phyloP scores from a whole-genome alignment of 2,329 filamentous ascomycete genomes.

The Thelonectria olida region DNA sequence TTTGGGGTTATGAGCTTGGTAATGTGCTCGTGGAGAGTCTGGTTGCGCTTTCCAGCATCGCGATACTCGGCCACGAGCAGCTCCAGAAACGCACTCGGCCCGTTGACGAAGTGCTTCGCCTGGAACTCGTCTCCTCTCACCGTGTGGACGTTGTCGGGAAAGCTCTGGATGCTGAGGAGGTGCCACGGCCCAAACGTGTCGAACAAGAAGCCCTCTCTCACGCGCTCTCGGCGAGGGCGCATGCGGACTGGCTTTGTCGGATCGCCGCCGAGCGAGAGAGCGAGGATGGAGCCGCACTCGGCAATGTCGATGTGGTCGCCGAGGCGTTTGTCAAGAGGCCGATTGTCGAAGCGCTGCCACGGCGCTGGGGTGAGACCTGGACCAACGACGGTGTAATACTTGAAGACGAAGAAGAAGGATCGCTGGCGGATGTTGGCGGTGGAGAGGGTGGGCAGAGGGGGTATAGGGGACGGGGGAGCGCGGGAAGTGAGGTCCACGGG shows the following conservation, averaged over 20 bases:
- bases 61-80: slow-evolving; percentile 67
- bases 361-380: slow-evolving; percentile 64
- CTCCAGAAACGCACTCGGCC: slow-evolving; percentile 69
- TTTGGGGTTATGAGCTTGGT: slow-evolving; percentile 68
- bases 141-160: slow-evolving; percentile 66
- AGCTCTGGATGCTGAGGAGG: slow-evolving; percentile 66
- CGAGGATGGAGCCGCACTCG: slow-evolving; percentile 67
- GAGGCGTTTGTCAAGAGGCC: slow-evolving; percentile 48
- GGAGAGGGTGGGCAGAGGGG: slow-evolving; percentile 32
- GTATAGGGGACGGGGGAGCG: slow-evolving; percentile 4
- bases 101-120: slow-evolving; percentile 65
- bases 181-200: slow-evolving; percentile 70
- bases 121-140: slow-evolving; percentile 64
- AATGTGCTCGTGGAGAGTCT: slow-evolving; percentile 65
- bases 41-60: slow-evolving; percentile 67
- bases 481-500: slow-evolving; percentile 11
- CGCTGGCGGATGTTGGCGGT: slow-evolving; percentile 59
- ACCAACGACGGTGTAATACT: slow-evolving; percentile 70
- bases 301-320: slow-evolving; percentile 66
- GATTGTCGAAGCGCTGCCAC: slow-evolving; percentile 66
- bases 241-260: slow-evolving; percentile 60
- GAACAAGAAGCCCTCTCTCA: slow-evolving; percentile 61
- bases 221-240: slow-evolving; percentile 56
- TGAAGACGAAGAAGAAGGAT: slow-evolving; percentile 70
- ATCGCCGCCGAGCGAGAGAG: slow-evolving; percentile 63